Percentiles rank a stretch among this genome's conserved stretches.
Conservation (phyloP, 495 filamentous ascomycete species). For the Penicillium herquei region DNA sequence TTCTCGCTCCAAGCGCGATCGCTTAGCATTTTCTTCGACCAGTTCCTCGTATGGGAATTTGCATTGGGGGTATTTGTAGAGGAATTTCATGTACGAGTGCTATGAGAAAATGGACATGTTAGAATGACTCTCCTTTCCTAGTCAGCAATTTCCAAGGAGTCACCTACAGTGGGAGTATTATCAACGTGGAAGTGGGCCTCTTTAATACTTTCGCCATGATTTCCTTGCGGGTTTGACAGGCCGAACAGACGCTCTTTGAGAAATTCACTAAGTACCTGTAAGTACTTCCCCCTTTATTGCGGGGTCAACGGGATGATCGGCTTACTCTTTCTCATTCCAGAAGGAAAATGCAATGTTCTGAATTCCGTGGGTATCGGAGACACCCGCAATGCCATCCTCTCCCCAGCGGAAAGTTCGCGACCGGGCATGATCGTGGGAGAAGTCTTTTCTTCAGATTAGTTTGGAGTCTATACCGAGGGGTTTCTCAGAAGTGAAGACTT, state of each 20-base stretch:
- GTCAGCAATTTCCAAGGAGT: background rate
- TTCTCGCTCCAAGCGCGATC: slow-evolving; percentile 71
- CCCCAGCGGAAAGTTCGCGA: slow-evolving; percentile 91
- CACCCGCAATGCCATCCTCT: slow-evolving; percentile 94
- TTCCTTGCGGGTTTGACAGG: slow-evolving; percentile 91
- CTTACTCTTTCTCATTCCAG: slow-evolving; percentile 96
- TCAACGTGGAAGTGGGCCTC: slow-evolving; percentile 95
- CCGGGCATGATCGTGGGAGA: slow-evolving; percentile 86
- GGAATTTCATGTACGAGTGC: slow-evolving; percentile 98
- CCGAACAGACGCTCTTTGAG: slow-evolving; percentile 94
- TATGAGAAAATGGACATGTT: slow-evolving; percentile 25
- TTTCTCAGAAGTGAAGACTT: slow-evolving; percentile 35
- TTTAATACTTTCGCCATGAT: slow-evolving; percentile 95
- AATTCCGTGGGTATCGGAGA: slow-evolving; percentile 84
- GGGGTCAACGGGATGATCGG: slow-evolving; percentile 6
- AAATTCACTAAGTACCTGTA: slow-evolving; percentile 59
- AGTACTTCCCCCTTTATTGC: background rate
- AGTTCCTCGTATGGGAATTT: slow-evolving; percentile 90
- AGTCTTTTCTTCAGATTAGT: slow-evolving; percentile 59
- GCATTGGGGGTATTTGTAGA: slow-evolving; percentile 94
- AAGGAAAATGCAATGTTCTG: slow-evolving; percentile 95
- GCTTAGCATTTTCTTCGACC: slow-evolving; percentile 75
- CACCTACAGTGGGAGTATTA: slow-evolving; percentile 68
- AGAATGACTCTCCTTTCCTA: background rate
- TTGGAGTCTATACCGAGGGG: background rate